phyloP scores from a whole-genome alignment of 768 basidiomycete genomes.

The Lanmaoa pseudosensibilis region DNA sequence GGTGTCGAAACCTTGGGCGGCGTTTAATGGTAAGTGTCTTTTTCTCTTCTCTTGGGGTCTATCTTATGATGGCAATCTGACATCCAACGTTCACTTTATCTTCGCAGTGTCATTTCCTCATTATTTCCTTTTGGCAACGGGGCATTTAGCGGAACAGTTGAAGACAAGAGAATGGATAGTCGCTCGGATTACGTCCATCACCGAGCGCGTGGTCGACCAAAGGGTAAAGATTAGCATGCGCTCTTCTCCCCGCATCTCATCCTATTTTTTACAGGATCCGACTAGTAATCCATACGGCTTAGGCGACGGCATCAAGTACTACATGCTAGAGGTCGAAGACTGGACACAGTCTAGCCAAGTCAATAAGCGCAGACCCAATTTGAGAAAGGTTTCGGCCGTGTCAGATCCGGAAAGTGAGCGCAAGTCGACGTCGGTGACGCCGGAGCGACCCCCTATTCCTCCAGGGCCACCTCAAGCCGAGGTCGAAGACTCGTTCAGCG shows the following conservation, averaged over 20 bases:
- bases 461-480: slow-evolving; percentile 68
- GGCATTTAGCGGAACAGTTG: slow-evolving; percentile 83
- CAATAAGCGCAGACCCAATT: slow-evolving; percentile 57
- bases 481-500: slow-evolving; percentile 70
- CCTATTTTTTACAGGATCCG: slow-evolving; percentile 54
- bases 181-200: slow-evolving; percentile 84
- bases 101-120: slow-evolving; percentile 89
- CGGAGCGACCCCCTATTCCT: slow-evolving; percentile 34
- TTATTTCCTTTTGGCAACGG: slow-evolving; percentile 90
- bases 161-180: slow-evolving; percentile 95
- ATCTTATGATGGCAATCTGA: not conserved
- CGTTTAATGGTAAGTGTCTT: slow-evolving; percentile 81
- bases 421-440: slow-evolving; percentile 13
- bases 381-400: slow-evolving; percentile 47
- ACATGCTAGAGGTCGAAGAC: slow-evolving; percentile 91
- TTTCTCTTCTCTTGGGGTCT: not conserved
- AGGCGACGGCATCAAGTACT: slow-evolving; percentile 87
- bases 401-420: slow-evolving; percentile 44
- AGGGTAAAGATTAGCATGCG: slow-evolving; percentile 44
- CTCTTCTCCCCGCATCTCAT: not conserved
- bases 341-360: slow-evolving; percentile 76
- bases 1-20: slow-evolving; percentile 93
- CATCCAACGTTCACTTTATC: not conserved
- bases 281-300: slow-evolving; percentile 87
- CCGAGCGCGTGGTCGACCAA: slow-evolving; percentile 80